Evolutionary conservation across 2,329 filamentous ascomycete species (phyloP), one percentile per base, ranked within the genome.

Genomic region (Alternaria longipes): DNA sequence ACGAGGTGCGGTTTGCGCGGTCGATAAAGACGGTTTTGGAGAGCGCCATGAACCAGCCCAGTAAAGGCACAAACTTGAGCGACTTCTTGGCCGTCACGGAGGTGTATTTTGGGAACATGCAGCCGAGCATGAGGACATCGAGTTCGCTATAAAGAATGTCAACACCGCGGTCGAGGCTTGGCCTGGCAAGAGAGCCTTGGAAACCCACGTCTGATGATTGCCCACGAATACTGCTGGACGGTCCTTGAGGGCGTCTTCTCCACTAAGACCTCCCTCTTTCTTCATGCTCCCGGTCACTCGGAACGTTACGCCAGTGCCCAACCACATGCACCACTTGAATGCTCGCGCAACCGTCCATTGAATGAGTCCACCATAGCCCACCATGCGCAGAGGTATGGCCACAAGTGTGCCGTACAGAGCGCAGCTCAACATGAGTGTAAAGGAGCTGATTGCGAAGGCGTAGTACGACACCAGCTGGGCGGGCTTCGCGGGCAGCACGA

Each of bases 11-110:
- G 80, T 97, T 97, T 72, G 89, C 88, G 76, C 95, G 91, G 80
- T 99, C 93, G 82, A 99, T 97, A 82, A 98, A 99, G 74, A 99
- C 90, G 68, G 92, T 91, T 66, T 94, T 93, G 67, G 90, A 93
- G 60, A 97, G 85, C 50, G 87, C 80, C 83, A 85, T 99, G 83
- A 97, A 99, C 93, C 93, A 97, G 62, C 95, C 95, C 56, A 99
- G 84, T 78, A 99, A 88, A 1, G 95, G 95, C 36, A 91, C 82
- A 64, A 85, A 88, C 78, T 90, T 91, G 74, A 99, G 83, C 56
- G 88, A 91, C 74, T 89, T 89, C 86, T 99, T 99, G 47, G 94
- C 94, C 24, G 94, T 97, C 61, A 99, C 91, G 74, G 90, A 93
- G 84, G 91, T 97, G 84, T 96, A 93, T 73, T 88, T 89, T 49